Evolutionary conservation across 768 basidiomycete genomes (phyloP).

Genomic region (Tulasnella sp.): DNA sequence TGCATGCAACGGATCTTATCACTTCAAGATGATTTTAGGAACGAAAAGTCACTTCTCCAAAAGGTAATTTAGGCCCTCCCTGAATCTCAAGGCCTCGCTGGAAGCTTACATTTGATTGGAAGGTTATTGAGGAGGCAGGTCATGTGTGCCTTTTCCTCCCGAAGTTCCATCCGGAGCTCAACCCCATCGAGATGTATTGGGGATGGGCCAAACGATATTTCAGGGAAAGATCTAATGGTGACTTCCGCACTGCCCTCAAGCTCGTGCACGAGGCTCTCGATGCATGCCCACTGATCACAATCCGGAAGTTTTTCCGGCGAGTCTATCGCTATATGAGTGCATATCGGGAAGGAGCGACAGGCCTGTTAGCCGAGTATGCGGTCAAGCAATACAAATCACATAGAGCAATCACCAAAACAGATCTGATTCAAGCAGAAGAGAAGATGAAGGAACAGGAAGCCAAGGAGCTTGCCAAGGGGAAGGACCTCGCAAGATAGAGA

Average conservation of each 20-base stretch:
- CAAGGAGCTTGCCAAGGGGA: too few relatives aligned
- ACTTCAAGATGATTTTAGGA: conserved; percentile 42
- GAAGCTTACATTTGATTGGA: background rate
- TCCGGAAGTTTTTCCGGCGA: background rate
- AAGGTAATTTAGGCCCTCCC: background rate
- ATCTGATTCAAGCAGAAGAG: too few relatives aligned
- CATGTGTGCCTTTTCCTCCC: background rate
- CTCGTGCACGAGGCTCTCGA: background rate
- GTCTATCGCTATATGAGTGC: background rate
- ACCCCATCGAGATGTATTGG: background rate
- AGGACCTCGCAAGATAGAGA: background rate
- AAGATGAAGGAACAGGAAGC: too few relatives aligned
- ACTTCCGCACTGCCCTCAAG: background rate
- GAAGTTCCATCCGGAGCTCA: background rate
- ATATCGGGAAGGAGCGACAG: background rate
- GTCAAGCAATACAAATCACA: background rate
- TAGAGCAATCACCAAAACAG: background rate
- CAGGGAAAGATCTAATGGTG: background rate
- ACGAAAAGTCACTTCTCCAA: conserved; percentile 29
- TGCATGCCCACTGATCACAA: background rate
- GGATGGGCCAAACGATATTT: background rate
- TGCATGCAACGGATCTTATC: conserved; percentile 41
- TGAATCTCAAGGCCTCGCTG: background rate
- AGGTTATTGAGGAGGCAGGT: background rate
- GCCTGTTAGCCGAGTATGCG: background rate